Evolutionary conservation across 805 yeast species (phyloP), one percentile per base, ranked within the genome.

Genomic region (Starmerella sp.): DNA sequence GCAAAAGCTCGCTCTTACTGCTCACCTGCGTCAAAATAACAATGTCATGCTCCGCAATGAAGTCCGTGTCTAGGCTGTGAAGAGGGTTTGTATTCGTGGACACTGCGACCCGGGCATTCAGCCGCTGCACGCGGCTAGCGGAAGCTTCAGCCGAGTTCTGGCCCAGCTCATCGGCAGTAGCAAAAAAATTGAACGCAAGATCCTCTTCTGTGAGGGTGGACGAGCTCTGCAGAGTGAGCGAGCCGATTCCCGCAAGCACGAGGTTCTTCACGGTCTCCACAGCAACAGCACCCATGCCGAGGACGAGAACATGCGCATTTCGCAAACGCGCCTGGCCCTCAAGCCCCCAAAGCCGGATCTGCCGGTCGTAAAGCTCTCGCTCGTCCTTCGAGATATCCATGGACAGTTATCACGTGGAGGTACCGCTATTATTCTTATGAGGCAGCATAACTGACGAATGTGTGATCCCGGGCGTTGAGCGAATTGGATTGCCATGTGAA

Each of bases 281-380:
- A 1, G 95, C 95, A 8, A 86, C 75, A 0, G 87, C 86, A 10
- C 90, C 84, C 14, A 88, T 63, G 58, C 85, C 84, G 48, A 91
- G 74, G 44, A 93, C 63, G 46, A 90, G 71, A 5, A 91, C 75
- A 46, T 77, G 77, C 7, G 96, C 83, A 17, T 82, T 78, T 38
- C 93, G 76, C 73, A 91, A 79, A 45, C 78, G 68, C 42, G 80
- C 75, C 67, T 91, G 98, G 4, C 97, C 95, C 35, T 86, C 95
- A 66, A 93, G 74, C 2, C 98, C 98, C 98, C 98, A 91, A 22
- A 91, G 75, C 59, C 98, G 73, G 59, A 91, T 90, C 69, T 91
- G 98, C 56, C 98, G 79, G 69, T 91, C 98, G 66, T 91, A 91
- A 28, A 91, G 76, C 54, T 54, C 60, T 6, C 60, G 55, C 54